A percentile compares a stretch with the other conserved stretches of the same genome.
phyloP scores from a whole-genome alignment of 2,329 filamentous ascomycete genomes.

The Magnaporthiopsis rhizophila region DNA sequence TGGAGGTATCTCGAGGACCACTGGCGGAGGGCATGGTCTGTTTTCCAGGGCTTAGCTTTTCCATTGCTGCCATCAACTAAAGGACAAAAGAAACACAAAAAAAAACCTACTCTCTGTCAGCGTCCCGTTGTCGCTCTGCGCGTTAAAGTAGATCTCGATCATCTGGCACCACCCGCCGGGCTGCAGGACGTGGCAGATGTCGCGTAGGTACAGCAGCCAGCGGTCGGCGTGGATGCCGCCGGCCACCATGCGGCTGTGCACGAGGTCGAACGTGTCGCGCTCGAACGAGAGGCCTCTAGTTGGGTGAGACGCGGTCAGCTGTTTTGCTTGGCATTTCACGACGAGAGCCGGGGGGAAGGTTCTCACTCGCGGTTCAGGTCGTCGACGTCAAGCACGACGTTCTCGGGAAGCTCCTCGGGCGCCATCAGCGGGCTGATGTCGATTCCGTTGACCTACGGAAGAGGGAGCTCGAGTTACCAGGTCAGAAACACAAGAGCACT shows the following conservation, averaged over 20 bases:
- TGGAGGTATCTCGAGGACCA: conserved; percentile 62
- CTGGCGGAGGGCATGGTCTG: conserved; percentile 55
- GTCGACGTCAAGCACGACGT: conserved; percentile 64
- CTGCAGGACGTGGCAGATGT: conserved; percentile 64
- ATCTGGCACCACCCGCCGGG: conserved; percentile 81
- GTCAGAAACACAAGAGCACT: not conserved
- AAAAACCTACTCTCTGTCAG: conserved; percentile 48
- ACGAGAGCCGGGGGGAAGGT: not conserved
- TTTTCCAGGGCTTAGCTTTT: conserved; percentile 9
- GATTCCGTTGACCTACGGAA: conserved; percentile 55
- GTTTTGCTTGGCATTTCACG: not conserved
- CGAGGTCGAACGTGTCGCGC: conserved; percentile 67
- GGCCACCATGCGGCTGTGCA: conserved; percentile 68
- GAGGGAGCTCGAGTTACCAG: not conserved
- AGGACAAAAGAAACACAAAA: not conserved
- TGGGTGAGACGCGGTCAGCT: not conserved
- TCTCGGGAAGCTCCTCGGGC: conserved; percentile 55
- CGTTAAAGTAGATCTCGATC: conserved; percentile 78
- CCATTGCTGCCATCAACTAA: not conserved
- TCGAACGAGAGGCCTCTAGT: conserved; percentile 55
- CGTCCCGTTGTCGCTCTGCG: conserved; percentile 80
- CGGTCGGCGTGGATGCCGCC: conserved; percentile 63
- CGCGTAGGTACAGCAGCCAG: conserved; percentile 69
- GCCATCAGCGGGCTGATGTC: conserved; percentile 65
- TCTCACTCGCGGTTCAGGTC: conserved; percentile 57